Conservation (phyloP, 2,329 filamentous ascomycete species). For the Neobulgaria alba region DNA sequence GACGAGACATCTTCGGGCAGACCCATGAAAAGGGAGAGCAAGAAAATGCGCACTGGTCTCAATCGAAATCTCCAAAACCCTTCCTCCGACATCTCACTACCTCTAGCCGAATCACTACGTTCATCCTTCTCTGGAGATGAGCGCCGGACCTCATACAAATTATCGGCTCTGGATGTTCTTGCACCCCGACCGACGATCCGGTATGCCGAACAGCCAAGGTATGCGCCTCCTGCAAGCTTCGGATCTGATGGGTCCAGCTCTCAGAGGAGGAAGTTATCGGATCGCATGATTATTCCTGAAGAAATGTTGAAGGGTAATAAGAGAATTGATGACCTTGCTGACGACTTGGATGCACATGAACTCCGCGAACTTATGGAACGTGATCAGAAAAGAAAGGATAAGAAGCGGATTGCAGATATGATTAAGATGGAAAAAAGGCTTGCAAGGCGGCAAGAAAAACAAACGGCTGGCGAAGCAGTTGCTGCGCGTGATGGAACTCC, state of each 20-base stretch:
- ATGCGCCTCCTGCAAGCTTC: slow-evolving; percentile 37
- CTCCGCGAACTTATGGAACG: slow-evolving; percentile 84
- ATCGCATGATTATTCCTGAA: slow-evolving; percentile 48
- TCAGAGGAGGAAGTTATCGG: slow-evolving; percentile 42
- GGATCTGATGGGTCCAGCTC: slow-evolving; percentile 35
- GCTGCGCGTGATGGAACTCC: slow-evolving; percentile 42
- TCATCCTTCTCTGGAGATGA: slow-evolving; percentile 72
- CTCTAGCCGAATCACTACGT: slow-evolving; percentile 63
- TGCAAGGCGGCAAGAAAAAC: slow-evolving; percentile 58
- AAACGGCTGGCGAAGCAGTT: slow-evolving; percentile 48
- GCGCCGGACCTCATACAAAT: slow-evolving; percentile 60
- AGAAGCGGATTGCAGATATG: slow-evolving; percentile 59
- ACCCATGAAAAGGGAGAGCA: slow-evolving; percentile 54
- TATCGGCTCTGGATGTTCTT: slow-evolving; percentile 73
- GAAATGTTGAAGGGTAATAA: slow-evolving; percentile 53
- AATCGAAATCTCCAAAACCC: slow-evolving; percentile 51
- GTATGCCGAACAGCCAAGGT: slow-evolving; percentile 58
- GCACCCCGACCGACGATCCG: slow-evolving; percentile 78
- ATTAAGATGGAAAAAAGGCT: slow-evolving; percentile 58
- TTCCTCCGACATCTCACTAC: slow-evolving; percentile 58
- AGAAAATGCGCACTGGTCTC: slow-evolving; percentile 39
- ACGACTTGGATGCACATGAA: slow-evolving; percentile 76
- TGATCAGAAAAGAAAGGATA: slow-evolving; percentile 71
- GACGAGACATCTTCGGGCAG: slow-evolving; percentile 52
- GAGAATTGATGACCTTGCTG: slow-evolving; percentile 63